Percentiles rank a stretch among this genome's conserved stretches.
Evolutionary conservation across 306 rosid genomes (phyloP).

Genomic region (Rosa rugosa): DNA sequence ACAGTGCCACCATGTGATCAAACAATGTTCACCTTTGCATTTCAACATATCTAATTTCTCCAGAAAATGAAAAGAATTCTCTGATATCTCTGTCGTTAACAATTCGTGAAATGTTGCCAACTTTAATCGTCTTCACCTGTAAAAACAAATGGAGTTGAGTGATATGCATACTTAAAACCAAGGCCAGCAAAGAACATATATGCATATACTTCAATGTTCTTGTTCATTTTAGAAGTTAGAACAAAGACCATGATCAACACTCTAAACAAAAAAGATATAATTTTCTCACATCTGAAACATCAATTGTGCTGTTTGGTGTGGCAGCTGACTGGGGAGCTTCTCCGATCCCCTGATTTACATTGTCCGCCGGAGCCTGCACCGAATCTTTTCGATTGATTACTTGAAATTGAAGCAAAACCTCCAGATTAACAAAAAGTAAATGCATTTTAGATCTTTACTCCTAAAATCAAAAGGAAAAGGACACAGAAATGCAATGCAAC

Average conservation of each 20-base stretch:
- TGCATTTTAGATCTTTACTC: neutral
- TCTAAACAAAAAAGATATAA: neutral
- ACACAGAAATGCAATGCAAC: neutral
- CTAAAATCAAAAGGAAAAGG: neutral
- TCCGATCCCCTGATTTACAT: constrained; percentile 39
- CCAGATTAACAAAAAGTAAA: neutral
- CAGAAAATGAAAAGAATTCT: constrained; percentile 90
- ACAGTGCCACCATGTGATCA: neutral
- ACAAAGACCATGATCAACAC: constrained; percentile 3
- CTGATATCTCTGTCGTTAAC: constrained; percentile 53
- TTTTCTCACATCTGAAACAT: constrained; percentile 60
- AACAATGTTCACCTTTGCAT: constrained; percentile 59
- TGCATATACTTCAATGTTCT: neutral
- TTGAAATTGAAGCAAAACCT: neutral
- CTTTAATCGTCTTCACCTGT: constrained; percentile 70
- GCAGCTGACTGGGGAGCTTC: constrained; percentile 38
- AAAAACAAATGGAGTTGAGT: constrained; percentile 23
- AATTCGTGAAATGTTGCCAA: constrained; percentile 65
- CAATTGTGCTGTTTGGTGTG: constrained; percentile 44
- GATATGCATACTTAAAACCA: neutral
- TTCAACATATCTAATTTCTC: constrained; percentile 70
- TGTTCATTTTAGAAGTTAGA: neutral
- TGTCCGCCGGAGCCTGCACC: constrained; percentile 42
- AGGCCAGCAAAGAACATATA: neutral
- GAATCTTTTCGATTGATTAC: constrained; percentile 9